Base-by-base conservation (phyloP, 192 early-diverging fungal genomes). In the Kickxella alabastrina region DNA sequence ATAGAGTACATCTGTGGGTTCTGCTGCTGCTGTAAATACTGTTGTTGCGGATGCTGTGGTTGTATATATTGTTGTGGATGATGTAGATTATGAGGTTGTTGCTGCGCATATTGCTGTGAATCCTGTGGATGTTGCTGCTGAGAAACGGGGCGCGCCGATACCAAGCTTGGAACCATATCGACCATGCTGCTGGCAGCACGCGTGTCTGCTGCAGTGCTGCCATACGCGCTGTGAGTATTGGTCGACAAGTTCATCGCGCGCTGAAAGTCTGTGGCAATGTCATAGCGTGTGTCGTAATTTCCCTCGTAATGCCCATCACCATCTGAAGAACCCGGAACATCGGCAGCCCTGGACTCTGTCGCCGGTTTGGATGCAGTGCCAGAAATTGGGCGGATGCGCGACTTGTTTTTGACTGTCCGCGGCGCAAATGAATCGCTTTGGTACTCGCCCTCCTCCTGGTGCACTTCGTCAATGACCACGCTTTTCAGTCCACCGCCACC, bases 251-350 rank as follows among this genome's bases (percentile, higher is more conserved):
- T 62, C 41, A 60, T 42, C 66, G 49, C 44, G 23, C 54, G 66
- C 59, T 69, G 66, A 21, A 69, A 62, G 25, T 69, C 59, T 0
- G 54, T 41, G 0, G 59, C 66, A 45, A 57, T 37, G 15, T 69
- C 38, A 35, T 69, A 51, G 36, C 27, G 62, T 1, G 49, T 46
- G 17, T 57, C 55, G 14, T 43, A 54, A 27, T 49, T 63, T 39
- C 60, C 57, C n/a, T 27, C 21, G 24, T 67, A 45, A 27, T 57
- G 50, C 35, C 12, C 24, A 18, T 41, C 24, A 5, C 12, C 34
- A 24, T 37, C 18, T 47, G 44, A 23, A 31, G 48, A 18, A 32
- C 52, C 52, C 31, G 41, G 18, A 3, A 3, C 12, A n/a, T 8
- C 38, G 10, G 28, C 15, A 7, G 19, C 35, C 10, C 37, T 34